These are phyloP conservation scores for Mrakia hoshinonis DNA, from an alignment of 768 basidiomycete species.

Conservation along the genomic window DNA sequence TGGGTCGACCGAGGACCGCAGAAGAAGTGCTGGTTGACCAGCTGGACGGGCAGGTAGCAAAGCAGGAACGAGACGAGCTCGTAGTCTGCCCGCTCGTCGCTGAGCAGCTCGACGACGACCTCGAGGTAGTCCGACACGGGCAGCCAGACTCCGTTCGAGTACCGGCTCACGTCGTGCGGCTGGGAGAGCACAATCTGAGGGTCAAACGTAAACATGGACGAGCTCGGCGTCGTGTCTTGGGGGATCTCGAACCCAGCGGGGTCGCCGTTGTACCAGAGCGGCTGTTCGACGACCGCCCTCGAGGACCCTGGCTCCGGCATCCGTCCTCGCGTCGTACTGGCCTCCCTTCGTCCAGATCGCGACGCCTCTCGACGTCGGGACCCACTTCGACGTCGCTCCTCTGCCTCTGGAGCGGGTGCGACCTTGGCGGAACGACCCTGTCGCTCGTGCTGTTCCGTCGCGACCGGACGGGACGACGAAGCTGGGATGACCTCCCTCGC, in stretches of 20 bases:
- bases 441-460: neutral
- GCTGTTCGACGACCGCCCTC: slow-evolving; percentile 31
- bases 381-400: slow-evolving; percentile 20
- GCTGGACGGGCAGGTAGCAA: slow-evolving; percentile 79
- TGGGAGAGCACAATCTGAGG: slow-evolving; percentile 29
- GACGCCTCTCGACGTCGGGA: slow-evolving; percentile 14
- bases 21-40: slow-evolving; percentile 92
- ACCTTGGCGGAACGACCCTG: slow-evolving; percentile 5
- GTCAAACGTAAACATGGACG: slow-evolving; percentile 43
- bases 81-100: slow-evolving; percentile 67
- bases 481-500: neutral
- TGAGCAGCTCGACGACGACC: slow-evolving; percentile 57
- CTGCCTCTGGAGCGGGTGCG: neutral
- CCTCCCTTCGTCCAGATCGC: slow-evolving; percentile 13
- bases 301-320: slow-evolving; percentile 23
- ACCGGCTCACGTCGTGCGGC: slow-evolving; percentile 2
- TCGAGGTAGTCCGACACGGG: slow-evolving; percentile 67
- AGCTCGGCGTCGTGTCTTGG: slow-evolving; percentile 48
- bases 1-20: slow-evolving; percentile 74
- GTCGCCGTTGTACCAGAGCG: slow-evolving; percentile 46
- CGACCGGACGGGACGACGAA: neutral
- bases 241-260: slow-evolving; percentile 36
- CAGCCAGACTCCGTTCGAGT: slow-evolving; percentile 45
- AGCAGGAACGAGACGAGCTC: slow-evolving; percentile 86
- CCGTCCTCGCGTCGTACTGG: slow-evolving; percentile 23